Conservation (phyloP, 371 early-diverging fungal genomes). For the Apophysomyces elegans region DNA sequence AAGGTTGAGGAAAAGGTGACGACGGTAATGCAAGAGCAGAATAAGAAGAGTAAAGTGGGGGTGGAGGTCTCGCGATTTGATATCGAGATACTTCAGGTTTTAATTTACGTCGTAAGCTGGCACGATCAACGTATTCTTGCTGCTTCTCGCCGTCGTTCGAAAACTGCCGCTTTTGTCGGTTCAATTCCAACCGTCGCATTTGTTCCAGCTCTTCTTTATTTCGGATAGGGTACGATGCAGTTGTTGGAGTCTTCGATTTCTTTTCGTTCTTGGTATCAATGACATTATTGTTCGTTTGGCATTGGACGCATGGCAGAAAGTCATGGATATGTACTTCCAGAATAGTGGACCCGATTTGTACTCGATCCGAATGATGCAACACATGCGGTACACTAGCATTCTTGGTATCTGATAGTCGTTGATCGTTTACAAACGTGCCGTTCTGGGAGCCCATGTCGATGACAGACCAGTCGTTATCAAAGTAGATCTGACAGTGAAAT, state of each 20-base stretch:
- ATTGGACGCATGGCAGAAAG: constrained; percentile 38
- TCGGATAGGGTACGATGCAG: neutral
- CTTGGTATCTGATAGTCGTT: constrained; percentile 40
- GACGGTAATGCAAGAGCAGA: too few species aligned
- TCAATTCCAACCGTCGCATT: constrained; percentile 5
- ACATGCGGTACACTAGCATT: constrained; percentile 35
- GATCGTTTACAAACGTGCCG: constrained; percentile 45
- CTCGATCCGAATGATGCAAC: constrained; percentile 32
- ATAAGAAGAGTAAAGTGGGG: too few species aligned
- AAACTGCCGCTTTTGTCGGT: constrained; percentile 10
- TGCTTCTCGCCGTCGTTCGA: constrained; percentile 3
- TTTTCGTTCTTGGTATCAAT: constrained; percentile 22
- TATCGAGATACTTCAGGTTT: neutral
- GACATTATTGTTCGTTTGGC: constrained; percentile 21
- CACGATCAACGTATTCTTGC: neutral
- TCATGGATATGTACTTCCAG: constrained; percentile 44
- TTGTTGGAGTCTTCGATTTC: neutral
- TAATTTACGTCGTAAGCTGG: constrained; percentile 5
- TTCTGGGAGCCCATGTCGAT: constrained; percentile 49
- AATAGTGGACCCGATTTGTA: constrained; percentile 38
- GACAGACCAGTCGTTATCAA: constrained; percentile 30
- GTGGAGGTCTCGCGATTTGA: neutral
- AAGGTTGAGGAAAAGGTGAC: neutral
- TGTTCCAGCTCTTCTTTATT: constrained; percentile 13
- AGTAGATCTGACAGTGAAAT: constrained; percentile 45